Percentiles rank a stretch among this genome's conserved stretches.
These are phyloP conservation scores for Camellia granthamiana DNA, from an alignment of 148 eudicot species.

Conservation along the genomic window DNA sequence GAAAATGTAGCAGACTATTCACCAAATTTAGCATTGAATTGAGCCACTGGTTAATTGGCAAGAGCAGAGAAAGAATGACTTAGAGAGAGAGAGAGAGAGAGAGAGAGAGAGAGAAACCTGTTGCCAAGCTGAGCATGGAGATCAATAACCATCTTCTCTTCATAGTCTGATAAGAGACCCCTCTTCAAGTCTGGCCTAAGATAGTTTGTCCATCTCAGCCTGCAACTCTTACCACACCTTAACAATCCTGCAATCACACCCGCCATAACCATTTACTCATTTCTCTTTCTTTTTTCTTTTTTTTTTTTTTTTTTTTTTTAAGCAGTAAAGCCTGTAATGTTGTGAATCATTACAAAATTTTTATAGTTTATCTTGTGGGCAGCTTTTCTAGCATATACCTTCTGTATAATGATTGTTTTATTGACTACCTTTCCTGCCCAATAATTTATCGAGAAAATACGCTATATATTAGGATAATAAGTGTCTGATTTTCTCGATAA, in stretches of 20 bases:
- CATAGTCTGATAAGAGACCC: constrained; percentile 46
- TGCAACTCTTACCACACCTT: constrained; percentile 62
- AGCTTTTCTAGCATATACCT: background rate
- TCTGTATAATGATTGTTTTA: background rate
- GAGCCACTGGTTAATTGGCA: no score
- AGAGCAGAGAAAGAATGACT: no score
- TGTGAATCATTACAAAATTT: no score
- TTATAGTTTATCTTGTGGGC: background rate
- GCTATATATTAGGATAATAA: background rate
- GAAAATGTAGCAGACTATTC: no score
- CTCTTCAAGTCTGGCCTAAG: constrained; percentile 56
- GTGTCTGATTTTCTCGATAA: no score
- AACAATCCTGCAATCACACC: constrained; percentile 34
- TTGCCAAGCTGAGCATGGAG: constrained; percentile 61
- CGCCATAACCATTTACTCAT: background rate
- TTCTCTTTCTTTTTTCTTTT: background rate
- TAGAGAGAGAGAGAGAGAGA: background rate
- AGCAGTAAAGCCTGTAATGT: no score
- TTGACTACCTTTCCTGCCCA: background rate
- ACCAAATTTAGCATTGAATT: no score
- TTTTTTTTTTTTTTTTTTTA: background rate
- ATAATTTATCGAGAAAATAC: background rate
- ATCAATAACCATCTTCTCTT: constrained; percentile 56
- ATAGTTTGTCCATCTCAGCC: constrained; percentile 58
- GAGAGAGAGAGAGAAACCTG: constrained; percentile 23